These are phyloP conservation scores for Diaporthe vexans DNA, from an alignment of 2,329 filamentous ascomycete species.

Conservation along the genomic window DNA sequence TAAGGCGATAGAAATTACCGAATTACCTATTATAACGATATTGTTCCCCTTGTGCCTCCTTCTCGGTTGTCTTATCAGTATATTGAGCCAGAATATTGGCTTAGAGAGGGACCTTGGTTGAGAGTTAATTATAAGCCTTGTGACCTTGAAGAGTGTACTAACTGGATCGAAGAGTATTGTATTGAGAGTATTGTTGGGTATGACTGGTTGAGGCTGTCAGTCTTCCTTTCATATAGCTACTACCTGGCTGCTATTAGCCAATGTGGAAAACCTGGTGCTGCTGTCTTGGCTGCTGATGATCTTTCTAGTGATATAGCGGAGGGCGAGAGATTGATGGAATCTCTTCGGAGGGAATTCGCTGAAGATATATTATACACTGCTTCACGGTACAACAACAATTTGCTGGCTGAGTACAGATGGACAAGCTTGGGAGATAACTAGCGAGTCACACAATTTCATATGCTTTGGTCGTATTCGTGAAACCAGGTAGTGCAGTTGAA, in stretches of 20 bases:
- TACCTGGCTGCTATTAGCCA: constrained; percentile 1
- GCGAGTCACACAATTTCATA: neutral
- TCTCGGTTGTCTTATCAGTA: neutral
- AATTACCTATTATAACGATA: constrained; percentile 1
- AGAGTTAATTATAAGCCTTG: neutral
- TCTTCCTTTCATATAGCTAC: neutral
- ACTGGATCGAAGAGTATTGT: neutral
- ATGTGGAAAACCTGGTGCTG: neutral
- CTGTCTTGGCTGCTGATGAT: neutral
- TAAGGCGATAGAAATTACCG: constrained; percentile 9
- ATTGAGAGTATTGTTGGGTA: neutral
- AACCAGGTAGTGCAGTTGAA: too few relatives aligned
- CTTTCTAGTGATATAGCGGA: neutral
- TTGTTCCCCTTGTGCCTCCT: neutral
- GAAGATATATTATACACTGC: neutral
- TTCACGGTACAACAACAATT: neutral
- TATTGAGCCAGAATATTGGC: constrained; percentile 1
- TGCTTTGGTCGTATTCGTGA: too few relatives aligned
- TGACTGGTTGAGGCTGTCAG: neutral
- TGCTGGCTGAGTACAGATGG: neutral
- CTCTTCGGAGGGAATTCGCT: neutral
- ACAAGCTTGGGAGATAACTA: neutral
- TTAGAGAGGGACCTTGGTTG: neutral
- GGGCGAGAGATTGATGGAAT: neutral
- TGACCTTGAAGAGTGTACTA: neutral